Percentiles rank a stretch among this genome's conserved stretches.
phyloP scores from a whole-genome alignment of 441 rosid genomes.

The Jatropha multifida region DNA sequence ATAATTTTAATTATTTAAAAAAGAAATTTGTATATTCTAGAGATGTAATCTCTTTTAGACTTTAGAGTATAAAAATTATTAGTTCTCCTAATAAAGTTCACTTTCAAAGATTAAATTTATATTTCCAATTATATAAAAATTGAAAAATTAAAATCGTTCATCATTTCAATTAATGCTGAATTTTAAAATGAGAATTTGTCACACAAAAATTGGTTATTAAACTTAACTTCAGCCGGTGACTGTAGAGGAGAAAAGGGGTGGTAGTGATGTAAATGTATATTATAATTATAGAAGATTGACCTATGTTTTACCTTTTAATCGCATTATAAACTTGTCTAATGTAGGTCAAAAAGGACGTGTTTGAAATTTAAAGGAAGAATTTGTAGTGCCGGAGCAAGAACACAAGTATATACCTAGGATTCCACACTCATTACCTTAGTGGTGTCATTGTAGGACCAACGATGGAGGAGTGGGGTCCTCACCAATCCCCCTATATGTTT shows the following conservation, averaged over 20 bases:
- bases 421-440: constrained; percentile 33
- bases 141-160: too few relatives aligned
- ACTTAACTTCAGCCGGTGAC: too few relatives aligned
- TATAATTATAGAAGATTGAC: constrained; percentile 24
- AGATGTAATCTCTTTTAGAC: too few relatives aligned
- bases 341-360: constrained; percentile 32
- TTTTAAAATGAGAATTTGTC: too few relatives aligned
- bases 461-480: constrained; percentile 10
- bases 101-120: too few relatives aligned
- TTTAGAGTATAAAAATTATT: too few relatives aligned
- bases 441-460: constrained; percentile 32
- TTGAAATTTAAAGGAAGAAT: constrained; percentile 17
- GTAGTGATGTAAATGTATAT: background rate
- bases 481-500: constrained; percentile 1
- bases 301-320: constrained; percentile 24
- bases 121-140: too few relatives aligned
- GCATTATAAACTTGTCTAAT: constrained; percentile 16
- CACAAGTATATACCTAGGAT: constrained; percentile 40
- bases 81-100: too few relatives aligned
- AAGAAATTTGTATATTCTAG: too few relatives aligned
- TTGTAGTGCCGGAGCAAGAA: constrained; percentile 8
- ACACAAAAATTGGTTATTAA: too few relatives aligned
- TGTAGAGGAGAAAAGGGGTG: background rate
- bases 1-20: too few relatives aligned
- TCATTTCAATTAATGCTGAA: too few relatives aligned